A percentile compares a stretch with the other conserved stretches of the same genome.
Evolutionary conservation across 2,329 filamentous ascomycete genomes (phyloP).

Genomic region (Tolypocladium endophyticum): DNA sequence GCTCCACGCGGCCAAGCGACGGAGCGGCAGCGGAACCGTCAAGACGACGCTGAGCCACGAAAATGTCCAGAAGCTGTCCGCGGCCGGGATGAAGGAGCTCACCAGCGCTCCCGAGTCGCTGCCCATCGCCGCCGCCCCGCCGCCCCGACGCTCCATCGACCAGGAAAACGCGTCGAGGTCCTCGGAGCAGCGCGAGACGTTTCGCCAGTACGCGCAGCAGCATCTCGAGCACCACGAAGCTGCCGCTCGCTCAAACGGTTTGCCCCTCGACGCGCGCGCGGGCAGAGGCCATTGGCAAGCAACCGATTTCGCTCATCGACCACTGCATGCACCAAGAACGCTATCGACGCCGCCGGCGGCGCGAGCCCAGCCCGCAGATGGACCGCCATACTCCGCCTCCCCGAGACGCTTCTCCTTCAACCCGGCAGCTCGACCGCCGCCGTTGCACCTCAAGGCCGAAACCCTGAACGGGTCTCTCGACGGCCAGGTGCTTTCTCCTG

Average conservation of each 20-base stretch:
- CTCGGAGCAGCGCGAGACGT: slow-evolving; percentile 18
- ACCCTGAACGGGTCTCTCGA: slow-evolving; percentile 5
- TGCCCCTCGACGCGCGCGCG: slow-evolving; percentile 12
- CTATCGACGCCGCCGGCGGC: slow-evolving; percentile 42
- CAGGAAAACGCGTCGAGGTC: slow-evolving; percentile 20
- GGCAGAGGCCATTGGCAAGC: background rate
- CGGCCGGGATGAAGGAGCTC: slow-evolving; percentile 47
- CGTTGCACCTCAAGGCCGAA: slow-evolving; percentile 32
- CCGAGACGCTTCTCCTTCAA: slow-evolving; percentile 41
- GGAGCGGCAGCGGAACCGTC: slow-evolving; percentile 18
- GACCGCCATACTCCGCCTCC: slow-evolving; percentile 15
- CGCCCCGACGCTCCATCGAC: slow-evolving; percentile 26
- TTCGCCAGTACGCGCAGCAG: slow-evolving; percentile 17
- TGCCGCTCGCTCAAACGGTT: slow-evolving; percentile 8
- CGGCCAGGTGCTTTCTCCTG: slow-evolving; percentile 9
- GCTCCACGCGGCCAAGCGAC: slow-evolving; percentile 6
- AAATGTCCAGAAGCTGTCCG: slow-evolving; percentile 43
- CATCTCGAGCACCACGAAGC: slow-evolving; percentile 8
- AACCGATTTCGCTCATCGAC: slow-evolving; percentile 19
- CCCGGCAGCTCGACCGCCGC: slow-evolving; percentile 28
- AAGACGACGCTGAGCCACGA: slow-evolving; percentile 25
- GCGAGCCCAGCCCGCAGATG: slow-evolving; percentile 21
- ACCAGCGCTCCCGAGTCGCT: slow-evolving; percentile 47
- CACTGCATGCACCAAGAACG: slow-evolving; percentile 27
- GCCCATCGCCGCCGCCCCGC: slow-evolving; percentile 35